phyloP scores from a whole-genome alignment of 2,329 filamentous ascomycete species.

The Teratosphaeria epicoccoides region DNA sequence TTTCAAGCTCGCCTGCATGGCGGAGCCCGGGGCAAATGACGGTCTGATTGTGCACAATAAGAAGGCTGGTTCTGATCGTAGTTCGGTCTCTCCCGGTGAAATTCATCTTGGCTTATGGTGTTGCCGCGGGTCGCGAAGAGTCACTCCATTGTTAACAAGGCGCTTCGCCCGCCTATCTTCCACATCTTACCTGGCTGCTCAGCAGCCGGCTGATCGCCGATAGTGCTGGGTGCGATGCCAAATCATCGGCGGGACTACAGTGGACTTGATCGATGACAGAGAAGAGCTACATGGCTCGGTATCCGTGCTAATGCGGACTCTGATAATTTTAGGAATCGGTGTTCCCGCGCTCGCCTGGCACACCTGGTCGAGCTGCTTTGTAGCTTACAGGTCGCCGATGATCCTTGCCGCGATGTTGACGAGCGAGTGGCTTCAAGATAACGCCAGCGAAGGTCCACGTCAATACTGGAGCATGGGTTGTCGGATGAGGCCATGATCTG shows the following conservation, averaged over 20 bases:
- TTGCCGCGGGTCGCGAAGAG: not conserved
- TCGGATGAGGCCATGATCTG: too few relatives aligned
- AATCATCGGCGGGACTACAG: not conserved
- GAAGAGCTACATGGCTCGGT: not conserved
- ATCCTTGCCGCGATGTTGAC: not conserved
- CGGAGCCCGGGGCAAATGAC: too few relatives aligned
- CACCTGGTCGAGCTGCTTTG: not conserved
- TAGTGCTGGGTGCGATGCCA: too few relatives aligned
- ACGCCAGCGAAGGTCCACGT: too few relatives aligned
- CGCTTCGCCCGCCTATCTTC: not conserved
- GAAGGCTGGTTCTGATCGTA: too few relatives aligned
- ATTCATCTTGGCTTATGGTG: not conserved
- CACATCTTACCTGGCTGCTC: not conserved
- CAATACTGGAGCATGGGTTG: too few relatives aligned
- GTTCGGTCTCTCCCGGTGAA: not conserved
- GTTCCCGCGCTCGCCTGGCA: not conserved
- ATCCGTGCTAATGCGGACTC: too few relatives aligned
- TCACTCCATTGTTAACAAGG: not conserved
- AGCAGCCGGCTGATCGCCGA: not conserved
- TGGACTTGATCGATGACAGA: not conserved
- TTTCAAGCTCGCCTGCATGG: too few relatives aligned
- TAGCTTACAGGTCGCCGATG: not conserved
- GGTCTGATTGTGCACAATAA: too few relatives aligned
- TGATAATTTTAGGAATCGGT: too few relatives aligned
- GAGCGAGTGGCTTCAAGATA: too few relatives aligned